phyloP scores from a whole-genome alignment of 2,329 filamentous ascomycete species.

The Scedosporium boydii region DNA sequence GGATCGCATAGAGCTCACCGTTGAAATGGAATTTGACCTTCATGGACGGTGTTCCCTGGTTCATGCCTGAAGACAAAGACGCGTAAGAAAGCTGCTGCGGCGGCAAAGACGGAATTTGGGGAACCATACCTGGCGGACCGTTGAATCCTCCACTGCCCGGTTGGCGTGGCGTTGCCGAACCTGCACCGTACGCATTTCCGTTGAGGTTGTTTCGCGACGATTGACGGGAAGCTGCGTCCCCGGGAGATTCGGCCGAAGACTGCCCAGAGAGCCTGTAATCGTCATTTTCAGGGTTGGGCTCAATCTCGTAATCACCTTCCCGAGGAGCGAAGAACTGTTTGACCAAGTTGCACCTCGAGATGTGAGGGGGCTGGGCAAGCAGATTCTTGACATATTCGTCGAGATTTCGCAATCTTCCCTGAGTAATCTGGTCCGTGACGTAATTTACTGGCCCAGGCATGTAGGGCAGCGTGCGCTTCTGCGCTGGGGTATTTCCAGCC shows the following conservation, averaged over 20 bases:
- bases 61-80: constrained; percentile 22
- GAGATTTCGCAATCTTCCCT: constrained; percentile 82
- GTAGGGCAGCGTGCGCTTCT: constrained; percentile 79
- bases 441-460: constrained; percentile 98
- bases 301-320: constrained; percentile 88
- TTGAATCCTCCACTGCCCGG: constrained; percentile 24
- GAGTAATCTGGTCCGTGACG: constrained; percentile 95
- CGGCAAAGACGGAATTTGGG: constrained; percentile 37
- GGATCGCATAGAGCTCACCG: constrained; percentile 83
- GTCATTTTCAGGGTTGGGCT: constrained; percentile 64
- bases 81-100: constrained; percentile 43
- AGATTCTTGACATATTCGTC: constrained; percentile 95
- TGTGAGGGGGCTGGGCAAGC: constrained; percentile 72
- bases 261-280: constrained; percentile 67
- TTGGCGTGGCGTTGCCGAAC: constrained; percentile 39
- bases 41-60: constrained; percentile 41
- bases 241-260: constrained; percentile 54
- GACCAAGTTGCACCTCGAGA: constrained; percentile 74
- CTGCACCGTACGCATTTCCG: constrained; percentile 41
- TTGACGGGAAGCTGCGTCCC: constrained; percentile 51
- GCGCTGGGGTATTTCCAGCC: constrained; percentile 72
- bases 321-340: constrained; percentile 85
- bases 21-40: constrained; percentile 96
- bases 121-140: constrained; percentile 28
- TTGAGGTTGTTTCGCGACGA: constrained; percentile 57